A percentile compares a stretch with the other conserved stretches of the same genome.
These are phyloP conservation scores for Clonostachys solani DNA, from an alignment of 2,329 filamentous ascomycete genomes.

Conservation along the genomic window DNA sequence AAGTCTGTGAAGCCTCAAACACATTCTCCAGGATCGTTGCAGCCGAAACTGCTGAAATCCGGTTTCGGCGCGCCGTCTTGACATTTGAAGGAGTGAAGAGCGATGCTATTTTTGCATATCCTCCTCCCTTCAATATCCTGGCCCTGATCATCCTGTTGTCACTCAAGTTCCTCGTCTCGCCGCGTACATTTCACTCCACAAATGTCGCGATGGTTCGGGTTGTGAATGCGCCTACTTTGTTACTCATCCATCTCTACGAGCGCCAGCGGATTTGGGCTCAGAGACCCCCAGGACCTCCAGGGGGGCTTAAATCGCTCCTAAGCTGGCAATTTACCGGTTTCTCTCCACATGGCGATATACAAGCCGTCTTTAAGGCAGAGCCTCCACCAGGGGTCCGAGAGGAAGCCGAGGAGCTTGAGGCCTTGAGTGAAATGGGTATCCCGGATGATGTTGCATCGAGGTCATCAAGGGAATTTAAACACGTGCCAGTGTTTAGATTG, in stretches of 20 bases:
- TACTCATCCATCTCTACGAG: conserved; percentile 59
- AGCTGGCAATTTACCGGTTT: conserved; percentile 41
- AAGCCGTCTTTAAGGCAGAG: background rate
- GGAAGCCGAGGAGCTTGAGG: too few species aligned
- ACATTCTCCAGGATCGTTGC: conserved; percentile 52
- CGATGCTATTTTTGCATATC: conserved; percentile 66
- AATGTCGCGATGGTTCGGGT: conserved; percentile 62
- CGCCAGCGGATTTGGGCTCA: conserved; percentile 43
- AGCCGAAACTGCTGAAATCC: conserved; percentile 66
- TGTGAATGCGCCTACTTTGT: conserved; percentile 59
- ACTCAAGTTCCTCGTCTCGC: conserved; percentile 57
- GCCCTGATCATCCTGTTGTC: conserved; percentile 61
- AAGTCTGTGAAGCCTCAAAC: too few species aligned
- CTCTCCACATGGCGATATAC: conserved; percentile 46
- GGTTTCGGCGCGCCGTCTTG: conserved; percentile 66
- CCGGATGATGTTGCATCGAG: too few species aligned
- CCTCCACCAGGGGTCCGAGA: too few species aligned
- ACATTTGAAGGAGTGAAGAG: conserved; percentile 73
- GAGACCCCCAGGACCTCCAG: background rate
- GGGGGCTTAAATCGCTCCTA: too few species aligned
- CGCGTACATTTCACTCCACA: conserved; percentile 66
- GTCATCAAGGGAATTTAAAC: too few species aligned
- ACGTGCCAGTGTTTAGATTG: too few species aligned
- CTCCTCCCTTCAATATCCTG: conserved; percentile 66
- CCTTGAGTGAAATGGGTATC: too few species aligned